Conservation (phyloP, 1,284 basidiomycete species). For the Austroboletus novae-zelandiae region DNA sequence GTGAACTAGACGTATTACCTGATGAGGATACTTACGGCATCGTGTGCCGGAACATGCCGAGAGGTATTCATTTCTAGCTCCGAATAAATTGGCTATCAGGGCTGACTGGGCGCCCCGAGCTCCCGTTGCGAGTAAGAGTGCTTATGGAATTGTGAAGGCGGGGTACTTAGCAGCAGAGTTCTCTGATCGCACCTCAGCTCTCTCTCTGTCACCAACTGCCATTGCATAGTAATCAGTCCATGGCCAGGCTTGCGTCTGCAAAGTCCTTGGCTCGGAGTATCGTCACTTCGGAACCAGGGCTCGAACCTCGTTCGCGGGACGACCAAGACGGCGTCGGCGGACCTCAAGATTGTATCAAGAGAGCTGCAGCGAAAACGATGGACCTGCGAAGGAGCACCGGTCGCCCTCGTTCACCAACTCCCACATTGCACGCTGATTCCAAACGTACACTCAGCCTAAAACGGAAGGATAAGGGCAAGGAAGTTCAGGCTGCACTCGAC, state of each 20-base stretch:
- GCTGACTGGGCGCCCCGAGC: too few relatives aligned
- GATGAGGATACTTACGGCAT: constrained; percentile 15
- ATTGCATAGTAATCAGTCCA: constrained; percentile 17
- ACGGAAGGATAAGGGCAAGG: constrained; percentile 51
- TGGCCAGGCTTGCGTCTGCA: constrained; percentile 28
- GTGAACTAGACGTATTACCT: constrained; percentile 2
- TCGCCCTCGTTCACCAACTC: constrained; percentile 33
- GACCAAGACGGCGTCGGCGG: constrained; percentile 29
- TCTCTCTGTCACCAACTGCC: constrained; percentile 1
- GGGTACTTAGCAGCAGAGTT: not conserved
- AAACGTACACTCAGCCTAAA: constrained; percentile 56
- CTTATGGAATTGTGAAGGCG: constrained; percentile 6
- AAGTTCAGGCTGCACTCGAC: constrained; percentile 33
- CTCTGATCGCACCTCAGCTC: constrained; percentile 1
- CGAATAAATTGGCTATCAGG: constrained; percentile 12
- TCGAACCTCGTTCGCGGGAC: constrained; percentile 12
- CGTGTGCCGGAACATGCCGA: constrained; percentile 17
- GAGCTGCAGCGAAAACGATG: constrained; percentile 52
- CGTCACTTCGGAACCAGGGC: constrained; percentile 18
- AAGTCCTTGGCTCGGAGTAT: constrained; percentile 23
- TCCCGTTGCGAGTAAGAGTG: too few relatives aligned
- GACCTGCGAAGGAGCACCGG: constrained; percentile 55
- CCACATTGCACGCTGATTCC: constrained; percentile 36
- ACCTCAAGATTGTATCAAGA: constrained; percentile 38
- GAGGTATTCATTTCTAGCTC: constrained; percentile 3